A percentile compares a stretch with the other conserved stretches of the same genome.
phyloP scores from a whole-genome alignment of 75 land plant species.

The Cunninghamia lanceolata region DNA sequence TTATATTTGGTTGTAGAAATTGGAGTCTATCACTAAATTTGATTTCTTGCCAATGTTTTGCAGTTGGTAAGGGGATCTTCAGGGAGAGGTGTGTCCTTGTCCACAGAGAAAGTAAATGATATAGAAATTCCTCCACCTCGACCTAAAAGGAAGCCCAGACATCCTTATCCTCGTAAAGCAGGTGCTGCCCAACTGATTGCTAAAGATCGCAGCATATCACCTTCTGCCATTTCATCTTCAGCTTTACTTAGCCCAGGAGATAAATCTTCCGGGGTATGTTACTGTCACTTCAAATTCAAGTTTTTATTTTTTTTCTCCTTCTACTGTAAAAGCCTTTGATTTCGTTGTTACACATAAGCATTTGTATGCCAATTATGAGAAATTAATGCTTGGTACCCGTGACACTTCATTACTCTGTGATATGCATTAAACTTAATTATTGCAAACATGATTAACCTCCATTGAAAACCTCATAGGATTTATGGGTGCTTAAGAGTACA shows the following conservation, averaged over 20 bases:
- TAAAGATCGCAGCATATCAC: not conserved
- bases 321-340: not conserved
- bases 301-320: not conserved
- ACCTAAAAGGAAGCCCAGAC: constrained; percentile 84
- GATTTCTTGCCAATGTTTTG: not conserved
- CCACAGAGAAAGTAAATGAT: constrained; percentile 22
- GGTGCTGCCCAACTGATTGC: constrained; percentile 6
- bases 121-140: constrained; percentile 93
- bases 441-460: not conserved
- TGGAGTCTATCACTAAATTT: not conserved
- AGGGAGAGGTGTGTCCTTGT: constrained; percentile 20
- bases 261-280: not conserved
- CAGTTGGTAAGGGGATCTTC: constrained; percentile 54
- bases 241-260: constrained; percentile 11
- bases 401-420: not conserved
- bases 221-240: not conserved
- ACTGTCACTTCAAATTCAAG: not conserved
- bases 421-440: not conserved
- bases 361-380: not conserved
- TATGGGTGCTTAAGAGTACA: not conserved
- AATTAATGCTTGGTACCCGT: not conserved
- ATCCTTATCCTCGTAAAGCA: constrained; percentile 87
- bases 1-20: not conserved
- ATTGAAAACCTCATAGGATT: not conserved
- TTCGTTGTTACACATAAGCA: not conserved